A percentile compares a stretch with the other conserved stretches of the same genome.
Conservation (phyloP, 768 basidiomycete species). For the Grammothele lineata region DNA sequence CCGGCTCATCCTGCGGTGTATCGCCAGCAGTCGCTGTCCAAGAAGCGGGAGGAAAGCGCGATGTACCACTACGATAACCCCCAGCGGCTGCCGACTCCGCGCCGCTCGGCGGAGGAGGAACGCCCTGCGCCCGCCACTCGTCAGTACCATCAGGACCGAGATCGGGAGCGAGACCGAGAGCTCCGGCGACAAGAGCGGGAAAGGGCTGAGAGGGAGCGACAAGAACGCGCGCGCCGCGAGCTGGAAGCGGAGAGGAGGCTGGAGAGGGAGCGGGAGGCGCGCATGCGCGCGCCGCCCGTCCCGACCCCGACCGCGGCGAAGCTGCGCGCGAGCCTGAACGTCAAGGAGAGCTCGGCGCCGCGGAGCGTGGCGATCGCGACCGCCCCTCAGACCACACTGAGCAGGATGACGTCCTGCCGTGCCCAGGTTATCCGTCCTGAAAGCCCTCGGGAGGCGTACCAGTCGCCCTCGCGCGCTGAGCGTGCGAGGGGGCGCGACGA, state of each 20-base stretch:
- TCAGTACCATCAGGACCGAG: not conserved
- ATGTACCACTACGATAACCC: slow-evolving; percentile 9
- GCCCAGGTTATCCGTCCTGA: slow-evolving; percentile 7
- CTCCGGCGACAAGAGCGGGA: no score
- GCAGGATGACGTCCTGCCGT: not conserved
- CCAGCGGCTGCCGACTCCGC: slow-evolving; percentile 8
- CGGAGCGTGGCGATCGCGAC: not conserved
- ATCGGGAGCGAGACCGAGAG: no score
- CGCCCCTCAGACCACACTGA: no score
- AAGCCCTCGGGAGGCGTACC: no score
- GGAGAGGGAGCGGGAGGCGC: not conserved
- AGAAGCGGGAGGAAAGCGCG: not conserved
- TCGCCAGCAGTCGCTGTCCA: not conserved
- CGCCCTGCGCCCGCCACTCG: not conserved
- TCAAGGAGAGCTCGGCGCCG: not conserved
- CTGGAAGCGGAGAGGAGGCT: no score
- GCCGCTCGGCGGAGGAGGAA: slow-evolving; percentile 1
- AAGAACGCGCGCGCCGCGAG: no score
- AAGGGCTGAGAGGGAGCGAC: no score
- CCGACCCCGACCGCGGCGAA: not conserved
- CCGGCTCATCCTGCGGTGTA: not conserved
- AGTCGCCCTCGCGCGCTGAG: no score
- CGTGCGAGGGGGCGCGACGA: no score
- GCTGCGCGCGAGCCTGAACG: not conserved
- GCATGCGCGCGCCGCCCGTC: not conserved